Evolutionary conservation across 345 rosid genomes (phyloP).

Genomic region (Populus deltoides): DNA sequence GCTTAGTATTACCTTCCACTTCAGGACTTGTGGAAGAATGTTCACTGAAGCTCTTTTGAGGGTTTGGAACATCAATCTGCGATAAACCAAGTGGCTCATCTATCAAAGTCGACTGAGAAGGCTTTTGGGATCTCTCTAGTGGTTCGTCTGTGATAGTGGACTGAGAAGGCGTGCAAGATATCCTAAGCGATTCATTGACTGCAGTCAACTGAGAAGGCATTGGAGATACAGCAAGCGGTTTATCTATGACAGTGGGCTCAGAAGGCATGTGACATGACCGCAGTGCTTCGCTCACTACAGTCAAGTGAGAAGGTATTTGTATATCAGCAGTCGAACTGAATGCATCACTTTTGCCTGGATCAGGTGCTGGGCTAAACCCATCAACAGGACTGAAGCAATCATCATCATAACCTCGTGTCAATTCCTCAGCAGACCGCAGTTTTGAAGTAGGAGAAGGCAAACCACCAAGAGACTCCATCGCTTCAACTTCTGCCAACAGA

Average conservation of each 20-base stretch:
- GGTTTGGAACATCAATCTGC: constrained; percentile 24
- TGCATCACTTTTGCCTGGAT: constrained; percentile 61
- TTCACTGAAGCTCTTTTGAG: constrained; percentile 40
- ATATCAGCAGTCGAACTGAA: constrained; percentile 67
- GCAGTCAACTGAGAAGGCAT: constrained; percentile 7
- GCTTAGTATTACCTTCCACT: constrained; percentile 39
- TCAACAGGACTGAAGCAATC: constrained; percentile 76
- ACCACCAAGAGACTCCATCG: constrained; percentile 80
- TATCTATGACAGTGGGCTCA: constrained; percentile 15
- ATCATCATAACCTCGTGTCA: constrained; percentile 60
- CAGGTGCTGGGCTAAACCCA: constrained; percentile 59
- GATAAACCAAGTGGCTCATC: constrained; percentile 5
- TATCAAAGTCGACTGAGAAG: constrained; percentile 5
- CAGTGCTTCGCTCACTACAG: constrained; percentile 28
- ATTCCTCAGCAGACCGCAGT: constrained; percentile 41
- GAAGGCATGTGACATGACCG: constrained; percentile 22
- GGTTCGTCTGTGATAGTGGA: neutral
- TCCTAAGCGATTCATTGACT: neutral
- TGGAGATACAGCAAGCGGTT: constrained; percentile 8
- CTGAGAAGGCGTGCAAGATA: constrained; percentile 10
- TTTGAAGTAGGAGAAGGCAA: constrained; percentile 77
- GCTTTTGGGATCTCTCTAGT: constrained; percentile 7
- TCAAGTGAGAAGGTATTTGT: constrained; percentile 47
- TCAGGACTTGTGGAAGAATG: constrained; percentile 45
- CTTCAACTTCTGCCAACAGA: constrained; percentile 98